Percentiles rank a stretch among this genome's conserved stretches.
phyloP scores from a whole-genome alignment of 2,329 filamentous ascomycete genomes.

The Ascocoryne sarcoides region DNA sequence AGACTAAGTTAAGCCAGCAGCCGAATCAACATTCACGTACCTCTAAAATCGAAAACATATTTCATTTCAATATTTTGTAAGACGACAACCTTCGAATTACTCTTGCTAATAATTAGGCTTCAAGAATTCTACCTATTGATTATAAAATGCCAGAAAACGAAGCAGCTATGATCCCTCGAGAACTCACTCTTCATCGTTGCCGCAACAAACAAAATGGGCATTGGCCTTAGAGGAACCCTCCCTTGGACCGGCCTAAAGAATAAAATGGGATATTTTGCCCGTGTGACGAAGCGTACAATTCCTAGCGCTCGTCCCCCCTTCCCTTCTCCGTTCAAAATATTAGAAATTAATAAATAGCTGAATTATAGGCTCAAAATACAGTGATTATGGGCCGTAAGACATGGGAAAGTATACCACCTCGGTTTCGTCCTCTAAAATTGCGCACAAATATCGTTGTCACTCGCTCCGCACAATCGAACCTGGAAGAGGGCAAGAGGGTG shows the following conservation, averaged over 20 bases:
- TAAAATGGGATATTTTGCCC: constrained; percentile 93
- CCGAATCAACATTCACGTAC: too few relatives aligned
- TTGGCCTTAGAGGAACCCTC: constrained; percentile 68
- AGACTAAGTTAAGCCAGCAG: too few relatives aligned
- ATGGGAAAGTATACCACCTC: constrained; percentile 78
- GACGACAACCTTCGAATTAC: too few relatives aligned
- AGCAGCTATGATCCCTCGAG: constrained; percentile 22
- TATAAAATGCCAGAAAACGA: too few relatives aligned
- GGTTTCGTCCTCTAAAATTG: constrained; percentile 70
- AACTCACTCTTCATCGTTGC: constrained; percentile 89
- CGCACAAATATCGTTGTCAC: constrained; percentile 78
- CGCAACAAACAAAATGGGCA: constrained; percentile 80
- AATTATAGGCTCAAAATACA: constrained; percentile 45
- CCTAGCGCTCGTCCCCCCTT: constrained; percentile 21
- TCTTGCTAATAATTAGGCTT: too few relatives aligned
- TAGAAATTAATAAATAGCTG: too few relatives aligned
- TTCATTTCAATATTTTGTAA: too few relatives aligned
- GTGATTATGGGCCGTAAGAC: constrained; percentile 98
- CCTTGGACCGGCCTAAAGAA: constrained; percentile 84
- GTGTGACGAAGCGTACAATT: constrained; percentile 63
- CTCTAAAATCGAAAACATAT: too few relatives aligned
- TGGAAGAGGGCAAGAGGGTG: background rate
- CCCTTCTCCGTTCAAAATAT: too few relatives aligned
- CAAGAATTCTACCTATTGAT: too few relatives aligned
- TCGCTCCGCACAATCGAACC: constrained; percentile 33